Evolutionary conservation across 345 rosid genomes (phyloP).

Genomic region (Cardamine occulta): DNA sequence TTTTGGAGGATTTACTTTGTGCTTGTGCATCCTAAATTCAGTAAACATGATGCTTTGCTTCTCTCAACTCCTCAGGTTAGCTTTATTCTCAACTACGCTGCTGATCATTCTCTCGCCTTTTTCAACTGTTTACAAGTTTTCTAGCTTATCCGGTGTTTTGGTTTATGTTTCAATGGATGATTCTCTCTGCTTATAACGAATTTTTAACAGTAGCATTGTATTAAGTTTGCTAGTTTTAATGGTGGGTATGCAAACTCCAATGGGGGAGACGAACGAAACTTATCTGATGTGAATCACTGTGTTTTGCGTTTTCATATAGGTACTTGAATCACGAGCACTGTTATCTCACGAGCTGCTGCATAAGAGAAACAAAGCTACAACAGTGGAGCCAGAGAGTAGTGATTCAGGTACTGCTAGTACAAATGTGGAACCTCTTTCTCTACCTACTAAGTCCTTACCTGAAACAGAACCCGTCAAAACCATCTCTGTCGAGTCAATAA

Average conservation of each 20-base stretch:
- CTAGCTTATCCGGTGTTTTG: background rate
- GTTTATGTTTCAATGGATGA: background rate
- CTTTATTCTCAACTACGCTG: constrained; percentile 15
- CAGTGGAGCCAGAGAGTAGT: constrained; percentile 53
- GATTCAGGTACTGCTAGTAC: constrained; percentile 14
- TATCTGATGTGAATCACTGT: constrained; percentile 19
- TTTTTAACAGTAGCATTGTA: background rate
- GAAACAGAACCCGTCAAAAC: constrained; percentile 31
- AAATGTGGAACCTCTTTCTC: constrained; percentile 33
- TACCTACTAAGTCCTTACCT: constrained; percentile 42
- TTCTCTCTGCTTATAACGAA: background rate
- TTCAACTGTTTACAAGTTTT: background rate
- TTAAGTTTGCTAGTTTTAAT: no score
- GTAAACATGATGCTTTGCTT: constrained; percentile 71
- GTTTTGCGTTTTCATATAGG: constrained; percentile 41
- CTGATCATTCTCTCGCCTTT: background rate
- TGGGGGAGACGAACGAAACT: background rate
- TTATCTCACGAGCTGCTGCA: constrained; percentile 78
- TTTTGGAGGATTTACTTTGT: constrained; percentile 98
- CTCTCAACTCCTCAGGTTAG: constrained; percentile 85
- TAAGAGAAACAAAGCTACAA: constrained; percentile 56
- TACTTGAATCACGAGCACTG: constrained; percentile 77
- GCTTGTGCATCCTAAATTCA: constrained; percentile 88
- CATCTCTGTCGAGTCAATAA: constrained; percentile 32
- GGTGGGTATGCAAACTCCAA: no score